Conservation (phyloP, 208 protist genomes). For the Trypanosoma grayi region DNA sequence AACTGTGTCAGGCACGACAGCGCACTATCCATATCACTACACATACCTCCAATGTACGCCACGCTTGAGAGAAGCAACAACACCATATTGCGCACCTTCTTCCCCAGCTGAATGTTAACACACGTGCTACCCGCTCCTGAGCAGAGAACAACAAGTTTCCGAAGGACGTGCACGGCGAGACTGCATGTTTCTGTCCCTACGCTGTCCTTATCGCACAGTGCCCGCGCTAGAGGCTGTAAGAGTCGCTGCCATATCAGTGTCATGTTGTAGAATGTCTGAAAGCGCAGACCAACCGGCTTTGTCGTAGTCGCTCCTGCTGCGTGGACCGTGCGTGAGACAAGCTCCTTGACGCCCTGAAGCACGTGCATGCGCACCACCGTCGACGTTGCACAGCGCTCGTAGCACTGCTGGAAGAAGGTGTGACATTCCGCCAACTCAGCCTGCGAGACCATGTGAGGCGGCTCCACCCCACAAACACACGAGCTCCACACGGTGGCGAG, state of each 20-base stretch:
- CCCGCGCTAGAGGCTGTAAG: slow-evolving; percentile 58
- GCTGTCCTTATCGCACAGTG: slow-evolving; percentile 48
- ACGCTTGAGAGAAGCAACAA: slow-evolving; percentile 67
- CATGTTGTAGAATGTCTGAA: slow-evolving; percentile 33
- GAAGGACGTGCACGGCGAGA: slow-evolving; percentile 71
- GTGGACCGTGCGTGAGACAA: slow-evolving; percentile 57
- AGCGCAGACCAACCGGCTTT: slow-evolving; percentile 5
- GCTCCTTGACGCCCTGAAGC: slow-evolving; percentile 73
- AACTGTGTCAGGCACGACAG: slow-evolving; percentile 79
- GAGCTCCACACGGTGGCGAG: not conserved
- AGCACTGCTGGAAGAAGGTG: slow-evolving; percentile 50
- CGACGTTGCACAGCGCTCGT: slow-evolving; percentile 26
- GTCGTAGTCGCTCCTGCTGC: not conserved
- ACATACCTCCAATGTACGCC: slow-evolving; percentile 77
- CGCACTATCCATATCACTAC: slow-evolving; percentile 61
- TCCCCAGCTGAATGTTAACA: slow-evolving; percentile 26
- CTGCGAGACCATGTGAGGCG: slow-evolving; percentile 27
- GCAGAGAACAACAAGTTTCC: slow-evolving; percentile 57
- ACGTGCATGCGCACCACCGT: slow-evolving; percentile 62
- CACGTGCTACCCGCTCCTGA: slow-evolving; percentile 28
- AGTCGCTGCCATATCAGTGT: slow-evolving; percentile 61
- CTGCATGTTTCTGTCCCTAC: slow-evolving; percentile 59
- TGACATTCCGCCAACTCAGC: slow-evolving; percentile 46
- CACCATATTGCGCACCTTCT: slow-evolving; percentile 33
- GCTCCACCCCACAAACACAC: not conserved